phyloP scores from a whole-genome alignment of 495 filamentous ascomycete species.

The Xylaria telfairii region DNA sequence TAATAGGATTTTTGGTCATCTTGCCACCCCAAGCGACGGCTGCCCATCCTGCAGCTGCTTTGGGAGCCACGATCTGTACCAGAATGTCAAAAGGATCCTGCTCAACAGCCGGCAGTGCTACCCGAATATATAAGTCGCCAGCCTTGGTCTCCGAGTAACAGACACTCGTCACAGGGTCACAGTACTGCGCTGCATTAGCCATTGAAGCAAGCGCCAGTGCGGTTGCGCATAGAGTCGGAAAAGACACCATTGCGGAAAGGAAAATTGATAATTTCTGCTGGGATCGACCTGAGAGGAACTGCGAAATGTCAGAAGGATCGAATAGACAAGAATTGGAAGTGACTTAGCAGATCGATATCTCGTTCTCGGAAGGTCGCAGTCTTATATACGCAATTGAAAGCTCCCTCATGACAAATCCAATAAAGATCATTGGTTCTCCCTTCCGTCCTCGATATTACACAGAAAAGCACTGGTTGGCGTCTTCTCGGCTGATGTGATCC shows the following conservation, averaged over 20 bases:
- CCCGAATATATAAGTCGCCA: constrained; percentile 44
- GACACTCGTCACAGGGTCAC: constrained; percentile 45
- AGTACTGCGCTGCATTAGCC: constrained; percentile 40
- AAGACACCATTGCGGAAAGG: not conserved
- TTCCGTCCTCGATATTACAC: not conserved
- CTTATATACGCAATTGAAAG: not conserved
- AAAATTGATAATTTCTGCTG: not conserved
- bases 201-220: constrained; percentile 23
- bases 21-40: constrained; percentile 57
- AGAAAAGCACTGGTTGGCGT: not conserved
- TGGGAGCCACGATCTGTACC: constrained; percentile 52
- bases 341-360: not conserved
- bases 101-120: constrained; percentile 54
- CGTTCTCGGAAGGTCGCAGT: not conserved
- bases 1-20: constrained; percentile 58
- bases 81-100: constrained; percentile 54
- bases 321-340: not conserved
- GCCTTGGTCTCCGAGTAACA: constrained; percentile 48
- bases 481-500: not conserved
- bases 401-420: not conserved
- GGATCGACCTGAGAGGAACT: not conserved
- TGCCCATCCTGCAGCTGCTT: constrained; percentile 50
- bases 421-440: not conserved
- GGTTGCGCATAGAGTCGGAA: not conserved
- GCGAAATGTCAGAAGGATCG: not conserved